These are phyloP conservation scores for Solanum neorickii DNA, from an alignment of 257 asterid species.

Conservation along the genomic window DNA sequence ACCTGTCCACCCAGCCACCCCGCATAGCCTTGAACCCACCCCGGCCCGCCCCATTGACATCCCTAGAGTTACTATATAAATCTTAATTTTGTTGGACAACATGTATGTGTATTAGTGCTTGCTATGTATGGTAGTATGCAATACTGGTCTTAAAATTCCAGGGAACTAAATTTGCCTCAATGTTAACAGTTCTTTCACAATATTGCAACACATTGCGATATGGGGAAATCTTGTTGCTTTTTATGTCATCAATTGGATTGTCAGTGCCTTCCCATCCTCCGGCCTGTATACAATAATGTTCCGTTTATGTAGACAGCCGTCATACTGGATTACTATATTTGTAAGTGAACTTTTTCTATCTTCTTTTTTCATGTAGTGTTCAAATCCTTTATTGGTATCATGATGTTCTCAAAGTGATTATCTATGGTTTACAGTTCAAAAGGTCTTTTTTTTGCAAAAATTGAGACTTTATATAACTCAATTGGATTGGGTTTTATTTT, in stretches of 20 bases:
- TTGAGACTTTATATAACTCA: neutral
- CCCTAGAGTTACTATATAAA: neutral
- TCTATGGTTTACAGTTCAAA: neutral
- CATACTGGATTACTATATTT: conserved; percentile 79
- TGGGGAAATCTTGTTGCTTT: conserved; percentile 95
- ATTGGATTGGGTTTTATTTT: neutral
- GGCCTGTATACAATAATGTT: conserved; percentile 91
- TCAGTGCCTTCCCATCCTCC: conserved; percentile 76
- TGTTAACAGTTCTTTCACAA: conserved; percentile 70
- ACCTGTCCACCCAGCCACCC: no score
- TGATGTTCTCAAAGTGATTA: neutral
- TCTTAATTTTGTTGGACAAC: neutral
- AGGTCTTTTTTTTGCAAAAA: neutral
- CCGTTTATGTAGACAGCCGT: conserved; percentile 81
- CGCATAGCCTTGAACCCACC: no score
- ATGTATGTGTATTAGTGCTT: neutral
- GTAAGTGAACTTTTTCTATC: conserved; percentile 37
- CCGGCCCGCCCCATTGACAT: no score
- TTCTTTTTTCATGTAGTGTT: neutral
- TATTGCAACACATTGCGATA: conserved; percentile 79
- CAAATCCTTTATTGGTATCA: neutral
- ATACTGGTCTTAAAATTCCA: neutral
- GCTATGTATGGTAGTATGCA: neutral
- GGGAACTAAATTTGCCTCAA: neutral
- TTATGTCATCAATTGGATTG: conserved; percentile 80